These are phyloP conservation scores for Zancudomyces culisetae DNA, from an alignment of 371 early-diverging fungal genomes.

Conservation along the genomic window DNA sequence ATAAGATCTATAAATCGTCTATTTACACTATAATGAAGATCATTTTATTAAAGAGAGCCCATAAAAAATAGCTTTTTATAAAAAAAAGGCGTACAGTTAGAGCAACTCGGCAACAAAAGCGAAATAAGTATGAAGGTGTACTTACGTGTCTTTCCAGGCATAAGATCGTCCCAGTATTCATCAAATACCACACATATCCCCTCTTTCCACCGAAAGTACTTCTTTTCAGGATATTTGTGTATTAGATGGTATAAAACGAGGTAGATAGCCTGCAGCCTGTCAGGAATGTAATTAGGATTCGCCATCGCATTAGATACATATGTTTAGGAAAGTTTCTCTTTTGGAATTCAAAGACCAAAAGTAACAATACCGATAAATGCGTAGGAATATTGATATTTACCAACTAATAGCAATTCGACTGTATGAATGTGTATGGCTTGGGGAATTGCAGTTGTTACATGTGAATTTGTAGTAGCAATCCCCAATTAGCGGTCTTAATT, in stretches of 20 bases:
- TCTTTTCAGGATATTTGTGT: constrained; percentile 31
- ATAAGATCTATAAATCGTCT: neutral
- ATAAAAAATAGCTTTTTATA: neutral
- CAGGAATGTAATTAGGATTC: neutral
- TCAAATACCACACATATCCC: constrained; percentile 61
- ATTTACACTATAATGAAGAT: neutral
- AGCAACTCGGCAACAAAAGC: no score
- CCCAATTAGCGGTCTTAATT: neutral
- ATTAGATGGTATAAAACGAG: constrained; percentile 53
- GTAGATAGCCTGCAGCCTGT: constrained; percentile 47
- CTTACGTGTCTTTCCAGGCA: constrained; percentile 32
- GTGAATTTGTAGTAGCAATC: constrained; percentile 1
- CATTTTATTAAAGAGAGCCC: neutral
- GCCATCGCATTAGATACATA: no score
- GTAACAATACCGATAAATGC: no score
- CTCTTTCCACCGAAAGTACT: constrained; percentile 61
- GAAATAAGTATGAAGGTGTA: neutral
- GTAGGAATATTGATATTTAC: neutral
- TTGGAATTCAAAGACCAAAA: no score
- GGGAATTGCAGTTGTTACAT: neutral
- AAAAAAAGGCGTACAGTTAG: neutral
- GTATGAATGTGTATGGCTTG: neutral
- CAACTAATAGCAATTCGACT: neutral
- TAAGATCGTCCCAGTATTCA: constrained; percentile 51
- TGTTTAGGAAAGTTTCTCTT: no score